phyloP scores from a whole-genome alignment of 2,329 filamentous ascomycete species.

The Cadophora gregata region DNA sequence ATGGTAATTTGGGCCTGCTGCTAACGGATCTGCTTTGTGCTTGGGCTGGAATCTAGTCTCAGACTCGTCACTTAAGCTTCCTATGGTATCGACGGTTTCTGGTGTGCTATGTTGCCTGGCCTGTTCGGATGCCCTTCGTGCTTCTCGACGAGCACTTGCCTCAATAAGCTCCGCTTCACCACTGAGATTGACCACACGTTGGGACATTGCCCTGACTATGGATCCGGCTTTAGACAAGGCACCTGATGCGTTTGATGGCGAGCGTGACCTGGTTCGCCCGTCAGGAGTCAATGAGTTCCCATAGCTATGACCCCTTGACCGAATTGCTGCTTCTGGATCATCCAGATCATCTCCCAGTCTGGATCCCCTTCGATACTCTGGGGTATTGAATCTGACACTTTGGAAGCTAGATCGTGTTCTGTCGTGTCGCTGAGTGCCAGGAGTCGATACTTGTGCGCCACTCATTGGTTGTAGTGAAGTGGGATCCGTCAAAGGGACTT shows the following conservation, averaged over 20 bases:
- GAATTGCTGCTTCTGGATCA: conserved; percentile 63
- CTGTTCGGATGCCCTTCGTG: conserved; percentile 23
- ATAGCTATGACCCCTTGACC: conserved; percentile 60
- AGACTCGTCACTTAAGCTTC: conserved; percentile 37
- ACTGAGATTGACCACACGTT: conserved; percentile 96
- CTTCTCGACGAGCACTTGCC: conserved; percentile 53
- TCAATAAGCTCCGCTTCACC: conserved; percentile 88
- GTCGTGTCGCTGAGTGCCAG: conserved; percentile 52
- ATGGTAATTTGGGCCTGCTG: conserved; percentile 39
- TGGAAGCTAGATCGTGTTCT: conserved; percentile 55
- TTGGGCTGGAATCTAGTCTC: conserved; percentile 36
- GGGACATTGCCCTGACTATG: conserved; percentile 86
- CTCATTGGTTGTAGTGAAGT: conserved; percentile 62
- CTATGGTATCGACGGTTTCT: conserved; percentile 19
- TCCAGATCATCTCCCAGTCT: conserved; percentile 65
- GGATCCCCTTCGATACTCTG: conserved; percentile 47
- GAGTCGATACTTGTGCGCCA: conserved; percentile 47
- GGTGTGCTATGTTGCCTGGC: conserved; percentile 23
- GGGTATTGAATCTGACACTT: conserved; percentile 56
- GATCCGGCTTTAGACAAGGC: conserved; percentile 74
- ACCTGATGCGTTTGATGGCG: conserved; percentile 67
- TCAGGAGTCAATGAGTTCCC: conserved; percentile 61
- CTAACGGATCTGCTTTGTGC: conserved; percentile 43
- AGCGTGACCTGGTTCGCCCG: conserved; percentile 54
- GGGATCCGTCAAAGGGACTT: conserved; percentile 62